Percentiles rank a stretch among this genome's conserved stretches.
phyloP scores from a whole-genome alignment of 805 yeast genomes.

The Priceomyces carsonii region DNA sequence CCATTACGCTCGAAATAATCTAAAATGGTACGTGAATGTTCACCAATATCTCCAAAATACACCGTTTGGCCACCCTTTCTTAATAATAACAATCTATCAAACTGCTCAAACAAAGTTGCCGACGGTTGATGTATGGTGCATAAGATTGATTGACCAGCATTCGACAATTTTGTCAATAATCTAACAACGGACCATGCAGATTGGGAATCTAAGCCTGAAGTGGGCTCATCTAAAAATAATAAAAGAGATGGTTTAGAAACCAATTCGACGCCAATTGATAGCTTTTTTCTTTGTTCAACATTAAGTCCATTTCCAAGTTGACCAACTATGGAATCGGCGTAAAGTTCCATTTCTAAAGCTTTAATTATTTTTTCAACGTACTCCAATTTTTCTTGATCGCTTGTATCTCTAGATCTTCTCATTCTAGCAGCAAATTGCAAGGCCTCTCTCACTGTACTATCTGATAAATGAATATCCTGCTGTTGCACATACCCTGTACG shows the following conservation, averaged over 20 bases:
- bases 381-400: constrained; percentile 14
- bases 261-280: constrained; percentile 33
- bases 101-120: constrained; percentile 68
- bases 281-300: constrained; percentile 35
- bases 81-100: constrained; percentile 70
- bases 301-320: constrained; percentile 36
- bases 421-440: constrained; percentile 19
- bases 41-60: constrained; percentile 44
- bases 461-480: constrained; percentile 21
- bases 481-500: constrained; percentile 23
- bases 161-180: constrained; percentile 33
- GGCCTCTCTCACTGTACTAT: constrained; percentile 20
- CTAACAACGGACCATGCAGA: constrained; percentile 39
- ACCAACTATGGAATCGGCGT: constrained; percentile 34
- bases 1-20: constrained; percentile 32
- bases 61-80: constrained; percentile 73
- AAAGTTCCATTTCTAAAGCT: constrained; percentile 18
- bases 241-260: constrained; percentile 29
- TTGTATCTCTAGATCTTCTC: constrained; percentile 53
- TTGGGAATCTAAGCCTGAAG: constrained; percentile 40
- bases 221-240: constrained; percentile 36
- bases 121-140: constrained; percentile 81
- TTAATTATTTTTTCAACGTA: constrained; percentile 18
- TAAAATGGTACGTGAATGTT: constrained; percentile 18
- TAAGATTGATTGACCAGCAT: constrained; percentile 35